phyloP scores from a whole-genome alignment of 352 stramenopile species.

The Phytophthora sojae region DNA sequence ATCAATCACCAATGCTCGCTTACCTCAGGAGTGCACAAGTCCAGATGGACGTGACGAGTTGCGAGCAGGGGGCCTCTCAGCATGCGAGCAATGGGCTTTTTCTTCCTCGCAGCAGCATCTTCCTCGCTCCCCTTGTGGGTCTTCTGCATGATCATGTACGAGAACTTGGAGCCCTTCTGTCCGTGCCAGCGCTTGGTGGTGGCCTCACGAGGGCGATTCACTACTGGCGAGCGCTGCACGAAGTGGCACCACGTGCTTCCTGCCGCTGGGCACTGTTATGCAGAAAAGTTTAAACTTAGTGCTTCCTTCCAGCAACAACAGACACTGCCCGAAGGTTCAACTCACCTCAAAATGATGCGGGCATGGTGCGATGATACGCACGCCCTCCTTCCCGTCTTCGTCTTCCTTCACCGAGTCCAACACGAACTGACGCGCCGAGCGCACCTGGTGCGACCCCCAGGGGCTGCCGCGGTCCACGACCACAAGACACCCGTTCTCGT shows the following conservation, averaged over 20 bases:
- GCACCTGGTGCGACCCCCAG: conserved; percentile 85
- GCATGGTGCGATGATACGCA: conserved; percentile 76
- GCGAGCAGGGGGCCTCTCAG: conserved; percentile 75
- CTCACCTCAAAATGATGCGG: conserved; percentile 74
- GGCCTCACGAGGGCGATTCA: conserved; percentile 74
- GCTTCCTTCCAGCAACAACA: not conserved
- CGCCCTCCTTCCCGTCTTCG: conserved; percentile 37
- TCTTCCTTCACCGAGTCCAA: conserved; percentile 69
- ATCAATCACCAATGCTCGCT: not conserved
- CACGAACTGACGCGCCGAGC: conserved; percentile 87
- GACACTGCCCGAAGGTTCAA: not conserved
- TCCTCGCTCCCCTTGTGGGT: conserved; percentile 34
- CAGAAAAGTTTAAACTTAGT: not conserved
- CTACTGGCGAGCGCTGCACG: conserved; percentile 78
- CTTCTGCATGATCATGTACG: conserved; percentile 87
- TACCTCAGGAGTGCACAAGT: conserved; percentile 84
- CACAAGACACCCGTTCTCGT: conserved; percentile 76
- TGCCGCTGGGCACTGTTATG: conserved; percentile 62
- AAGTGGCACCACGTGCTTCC: conserved; percentile 90
- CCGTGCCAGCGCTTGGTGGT: conserved; percentile 86
- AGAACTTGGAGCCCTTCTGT: conserved; percentile 89
- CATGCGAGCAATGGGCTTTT: conserved; percentile 60
- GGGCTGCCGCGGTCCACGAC: conserved; percentile 83
- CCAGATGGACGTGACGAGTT: conserved; percentile 82
- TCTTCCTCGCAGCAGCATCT: conserved; percentile 30